These are phyloP conservation scores for Rhododendron simsii DNA, from an alignment of 148 eudicot genomes.

Conservation along the genomic window DNA sequence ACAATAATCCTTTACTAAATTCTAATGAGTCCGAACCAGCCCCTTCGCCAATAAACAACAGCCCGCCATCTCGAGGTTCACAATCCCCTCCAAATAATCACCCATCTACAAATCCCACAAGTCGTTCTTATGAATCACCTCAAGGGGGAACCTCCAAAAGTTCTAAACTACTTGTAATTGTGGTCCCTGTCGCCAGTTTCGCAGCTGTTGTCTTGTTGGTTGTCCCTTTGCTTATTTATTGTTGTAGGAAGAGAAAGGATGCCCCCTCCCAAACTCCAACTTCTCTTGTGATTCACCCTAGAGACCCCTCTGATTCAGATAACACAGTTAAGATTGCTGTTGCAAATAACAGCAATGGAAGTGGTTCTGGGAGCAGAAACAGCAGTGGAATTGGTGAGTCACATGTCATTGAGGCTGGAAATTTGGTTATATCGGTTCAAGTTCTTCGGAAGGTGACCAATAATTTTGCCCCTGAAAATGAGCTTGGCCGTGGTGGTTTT, in stretches of 20 bases:
- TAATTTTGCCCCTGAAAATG: constrained; percentile 79
- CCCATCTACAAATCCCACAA: constrained; percentile 21
- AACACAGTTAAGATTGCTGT: constrained; percentile 64
- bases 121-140: neutral
- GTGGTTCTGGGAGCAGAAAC: constrained; percentile 60
- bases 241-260: constrained; percentile 43
- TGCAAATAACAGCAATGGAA: constrained; percentile 41
- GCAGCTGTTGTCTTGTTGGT: constrained; percentile 41
- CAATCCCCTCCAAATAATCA: constrained; percentile 21
- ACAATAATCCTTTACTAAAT: constrained; percentile 43
- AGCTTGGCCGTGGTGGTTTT: constrained; percentile 96
- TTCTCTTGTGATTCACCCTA: constrained; percentile 75
- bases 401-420: constrained; percentile 85
- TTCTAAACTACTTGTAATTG: constrained; percentile 40
- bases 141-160: constrained; percentile 22
- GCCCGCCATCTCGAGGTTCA: constrained; percentile 28
- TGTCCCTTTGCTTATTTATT: constrained; percentile 48
- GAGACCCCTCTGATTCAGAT: constrained; percentile 61
- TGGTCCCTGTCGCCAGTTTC: constrained; percentile 54
- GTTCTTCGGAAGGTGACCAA: constrained; percentile 87
- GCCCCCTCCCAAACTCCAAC: constrained; percentile 35
- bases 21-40: constrained; percentile 24
- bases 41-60: constrained; percentile 14
- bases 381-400: constrained; percentile 48
- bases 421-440: constrained; percentile 86